Evolutionary conservation across 352 stramenopile genomes (phyloP).

Genomic region (Pythium volutum): DNA sequence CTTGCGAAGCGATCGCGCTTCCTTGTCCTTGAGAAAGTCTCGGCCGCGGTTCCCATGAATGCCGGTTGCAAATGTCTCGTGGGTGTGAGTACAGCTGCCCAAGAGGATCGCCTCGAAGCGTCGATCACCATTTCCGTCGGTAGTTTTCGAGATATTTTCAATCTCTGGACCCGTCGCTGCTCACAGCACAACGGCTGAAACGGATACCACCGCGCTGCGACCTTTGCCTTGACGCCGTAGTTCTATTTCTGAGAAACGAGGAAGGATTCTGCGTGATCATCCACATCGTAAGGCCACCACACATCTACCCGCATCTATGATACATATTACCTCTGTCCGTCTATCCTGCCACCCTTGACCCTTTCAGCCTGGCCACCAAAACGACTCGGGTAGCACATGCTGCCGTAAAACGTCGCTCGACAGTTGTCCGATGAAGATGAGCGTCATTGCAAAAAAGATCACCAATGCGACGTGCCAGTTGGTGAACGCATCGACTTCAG

Average conservation of each 20-base stretch:
- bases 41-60: background rate
- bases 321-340: constrained; percentile 2
- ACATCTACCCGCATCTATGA: constrained; percentile 2
- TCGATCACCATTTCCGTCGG: too few species aligned
- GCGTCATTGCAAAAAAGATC: constrained; percentile 74
- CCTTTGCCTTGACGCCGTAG: too few species aligned
- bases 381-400: constrained; percentile 61
- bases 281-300: background rate
- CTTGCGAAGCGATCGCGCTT: background rate
- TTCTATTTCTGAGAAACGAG: background rate
- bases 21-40: background rate
- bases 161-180: too few species aligned
- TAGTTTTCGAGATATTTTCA: too few species aligned
- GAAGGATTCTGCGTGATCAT: background rate
- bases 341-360: constrained; percentile 3
- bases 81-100: background rate
- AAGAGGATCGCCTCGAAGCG: too few species aligned
- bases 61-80: background rate
- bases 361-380: constrained; percentile 35
- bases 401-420: constrained; percentile 61
- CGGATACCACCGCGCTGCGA: background rate
- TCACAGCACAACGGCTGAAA: background rate
- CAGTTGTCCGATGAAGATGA: constrained; percentile 85
- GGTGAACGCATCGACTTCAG: constrained; percentile 79
- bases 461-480: constrained; percentile 73